Evolutionary conservation across 805 yeast genomes (phyloP).

Genomic region (Hanseniaspora taiwanica): DNA sequence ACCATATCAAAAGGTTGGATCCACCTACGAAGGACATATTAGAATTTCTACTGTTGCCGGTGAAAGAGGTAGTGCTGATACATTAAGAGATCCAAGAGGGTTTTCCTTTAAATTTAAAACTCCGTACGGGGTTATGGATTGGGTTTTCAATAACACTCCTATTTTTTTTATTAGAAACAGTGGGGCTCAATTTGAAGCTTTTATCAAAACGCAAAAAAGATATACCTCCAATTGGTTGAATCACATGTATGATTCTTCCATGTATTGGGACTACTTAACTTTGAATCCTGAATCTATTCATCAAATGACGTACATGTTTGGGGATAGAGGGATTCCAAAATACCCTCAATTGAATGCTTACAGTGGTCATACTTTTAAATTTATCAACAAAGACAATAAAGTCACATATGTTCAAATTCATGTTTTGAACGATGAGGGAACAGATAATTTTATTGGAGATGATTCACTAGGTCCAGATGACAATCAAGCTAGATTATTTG

Average conservation of each 20-base stretch:
- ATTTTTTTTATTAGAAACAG: slow-evolving; percentile 78
- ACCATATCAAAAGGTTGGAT: slow-evolving; percentile 29
- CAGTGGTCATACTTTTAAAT: slow-evolving; percentile 53
- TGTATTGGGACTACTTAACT: slow-evolving; percentile 44
- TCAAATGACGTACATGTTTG: slow-evolving; percentile 43
- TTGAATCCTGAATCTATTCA: slow-evolving; percentile 45
- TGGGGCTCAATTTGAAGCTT: slow-evolving; percentile 64
- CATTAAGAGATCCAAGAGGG: slow-evolving; percentile 83
- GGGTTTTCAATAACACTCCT: slow-evolving; percentile 80
- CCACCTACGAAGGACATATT: slow-evolving; percentile 28
- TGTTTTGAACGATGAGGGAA: slow-evolving; percentile 37
- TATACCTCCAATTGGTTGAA: slow-evolving; percentile 45
- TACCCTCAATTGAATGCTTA: slow-evolving; percentile 44
- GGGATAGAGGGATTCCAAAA: slow-evolving; percentile 48
- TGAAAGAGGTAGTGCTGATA: slow-evolving; percentile 47
- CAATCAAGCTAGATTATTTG: slow-evolving; percentile 20
- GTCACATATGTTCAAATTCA: slow-evolving; percentile 46
- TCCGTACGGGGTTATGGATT: slow-evolving; percentile 78
- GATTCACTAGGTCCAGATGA: slow-evolving; percentile 44
- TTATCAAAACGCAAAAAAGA: slow-evolving; percentile 83
- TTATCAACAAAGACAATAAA: slow-evolving; percentile 37
- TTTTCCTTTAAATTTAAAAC: slow-evolving; percentile 50
- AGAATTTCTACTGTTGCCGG: slow-evolving; percentile 79
- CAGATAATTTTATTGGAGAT: slow-evolving; percentile 29
- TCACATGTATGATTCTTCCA: slow-evolving; percentile 30